Base-by-base conservation (phyloP, 352 stramenopile species). In the Globisporangium nodosum region DNA sequence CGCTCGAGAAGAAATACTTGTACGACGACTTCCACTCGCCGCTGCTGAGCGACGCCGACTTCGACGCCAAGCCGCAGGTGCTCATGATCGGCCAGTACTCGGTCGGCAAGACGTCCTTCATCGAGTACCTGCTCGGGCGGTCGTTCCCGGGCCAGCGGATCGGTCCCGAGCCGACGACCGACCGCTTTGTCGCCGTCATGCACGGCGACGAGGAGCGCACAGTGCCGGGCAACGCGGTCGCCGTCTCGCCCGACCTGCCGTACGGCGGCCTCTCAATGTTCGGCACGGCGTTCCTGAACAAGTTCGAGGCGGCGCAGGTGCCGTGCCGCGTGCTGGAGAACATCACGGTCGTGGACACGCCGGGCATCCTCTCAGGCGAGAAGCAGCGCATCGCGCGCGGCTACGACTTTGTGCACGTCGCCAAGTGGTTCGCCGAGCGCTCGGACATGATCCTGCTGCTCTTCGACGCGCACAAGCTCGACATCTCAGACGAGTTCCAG, bases 401-500 rank as follows among this genome's bases (percentile, higher is more conserved):
- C 15, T 99, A 99, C 76, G 96, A 99, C 78, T 99, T 99, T 68
- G 85, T 86, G 8, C 74, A 94, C 45, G 87, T 97, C 7, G 74
- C 90, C 27, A 77, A 83, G 54, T 97, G 88, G 88, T 98, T 99
- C 69, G 96, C 94, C 8, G 94, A 98, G 78, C 91, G 96, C 35
- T 96, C 94, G 18, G 96, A 99, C 70, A 87, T 98, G 52, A 99
- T 99, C 66, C 76, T 99, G 57, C 74, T 99, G 9, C 80, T 99
- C n/a, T 99, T 99, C 75, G 97, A 99, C 79, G 96, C 97, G 20
- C 96, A 99, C 78, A 99, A 99, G 73, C 79, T 99, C 24, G 97
- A 99, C 75, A 99, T 99, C 67, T 98, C 90, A 20, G 97, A 99
- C 81, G 97, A 99, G 68, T 98, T 99, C 66, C 97, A 98, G 74